Conservation (phyloP, 441 rosid genomes). For the Melastoma candidum region DNA sequence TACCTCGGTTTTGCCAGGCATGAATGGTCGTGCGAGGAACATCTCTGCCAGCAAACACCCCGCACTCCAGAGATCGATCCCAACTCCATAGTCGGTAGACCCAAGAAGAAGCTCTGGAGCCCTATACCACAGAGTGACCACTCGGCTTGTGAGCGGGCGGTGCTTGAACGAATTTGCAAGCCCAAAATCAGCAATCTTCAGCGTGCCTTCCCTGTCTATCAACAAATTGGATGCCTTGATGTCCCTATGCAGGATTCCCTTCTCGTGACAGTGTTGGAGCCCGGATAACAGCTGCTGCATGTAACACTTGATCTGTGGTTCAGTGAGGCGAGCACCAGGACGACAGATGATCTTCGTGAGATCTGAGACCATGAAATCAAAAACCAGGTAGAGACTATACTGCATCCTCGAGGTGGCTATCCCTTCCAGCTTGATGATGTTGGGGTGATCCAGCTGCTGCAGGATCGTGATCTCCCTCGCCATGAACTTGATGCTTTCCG, state of each 20-base stretch:
- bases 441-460: constrained; percentile 72
- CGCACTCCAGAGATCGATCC: constrained; percentile 82
- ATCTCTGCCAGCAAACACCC: constrained; percentile 83
- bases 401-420: constrained; percentile 84
- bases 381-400: constrained; percentile 78
- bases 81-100: constrained; percentile 71
- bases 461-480: constrained; percentile 71
- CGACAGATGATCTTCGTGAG: constrained; percentile 52
- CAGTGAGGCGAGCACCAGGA: constrained; percentile 57
- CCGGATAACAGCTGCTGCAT: constrained; percentile 85
- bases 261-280: constrained; percentile 70
- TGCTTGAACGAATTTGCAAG: constrained; percentile 50
- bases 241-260: constrained; percentile 77
- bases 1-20: constrained; percentile 96
- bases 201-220: constrained; percentile 50
- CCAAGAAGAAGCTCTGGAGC: constrained; percentile 79
- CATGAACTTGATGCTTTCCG: constrained; percentile 81
- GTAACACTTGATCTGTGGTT: constrained; percentile 73
- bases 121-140: constrained; percentile 85
- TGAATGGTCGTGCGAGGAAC: constrained; percentile 63
- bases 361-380: constrained; percentile 64
- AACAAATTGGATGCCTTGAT: constrained; percentile 70
- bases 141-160: constrained; percentile 60
- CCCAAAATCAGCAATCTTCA: constrained; percentile 81
- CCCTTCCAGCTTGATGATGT: constrained; percentile 74